Conservation (phyloP, 1,284 basidiomycete species). For the Cerioporus squamosus region DNA sequence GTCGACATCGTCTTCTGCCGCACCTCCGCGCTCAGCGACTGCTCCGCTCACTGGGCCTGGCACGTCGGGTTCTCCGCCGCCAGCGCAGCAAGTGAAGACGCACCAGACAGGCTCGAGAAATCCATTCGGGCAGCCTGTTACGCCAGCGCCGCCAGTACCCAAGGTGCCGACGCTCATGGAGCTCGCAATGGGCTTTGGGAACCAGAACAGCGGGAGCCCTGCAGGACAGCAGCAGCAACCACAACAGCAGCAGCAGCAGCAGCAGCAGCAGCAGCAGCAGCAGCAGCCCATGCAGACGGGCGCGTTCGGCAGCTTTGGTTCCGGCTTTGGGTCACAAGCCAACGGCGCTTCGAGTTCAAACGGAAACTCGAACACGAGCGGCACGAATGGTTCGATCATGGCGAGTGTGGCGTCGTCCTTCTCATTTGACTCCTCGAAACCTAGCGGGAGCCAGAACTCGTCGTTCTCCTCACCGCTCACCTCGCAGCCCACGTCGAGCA, state of each 20-base stretch:
- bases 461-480: slow-evolving; percentile 31
- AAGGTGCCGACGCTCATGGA: slow-evolving; percentile 85
- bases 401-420: slow-evolving; percentile 76
- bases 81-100: slow-evolving; percentile 69
- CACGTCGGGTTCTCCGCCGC: slow-evolving; percentile 38
- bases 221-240: slow-evolving; percentile 8
- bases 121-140: slow-evolving; percentile 85
- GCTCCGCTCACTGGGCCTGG: slow-evolving; percentile 55
- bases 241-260: slow-evolving; percentile 35
- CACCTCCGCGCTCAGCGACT: slow-evolving; percentile 66
- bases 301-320: slow-evolving; percentile 19
- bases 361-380: slow-evolving; percentile 34
- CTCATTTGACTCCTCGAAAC: slow-evolving; percentile 43
- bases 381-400: slow-evolving; percentile 55
- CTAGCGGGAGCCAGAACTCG: slow-evolving; percentile 23
- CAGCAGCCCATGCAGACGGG: slow-evolving; percentile 30
- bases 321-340: slow-evolving; percentile 14
- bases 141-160: slow-evolving; percentile 71
- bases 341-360: background rate
- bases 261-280: slow-evolving; percentile 30
- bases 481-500: slow-evolving; percentile 45
- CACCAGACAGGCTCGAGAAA: slow-evolving; percentile 96
- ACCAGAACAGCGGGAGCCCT: slow-evolving; percentile 21
- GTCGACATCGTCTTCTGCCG: slow-evolving; percentile 10
- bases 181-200: slow-evolving; percentile 59